A percentile compares a stretch with the other conserved stretches of the same genome.
These are phyloP conservation scores for Urochloa ruziziensis DNA, from an alignment of 176 grass and related monocot genomes.

Conservation along the genomic window DNA sequence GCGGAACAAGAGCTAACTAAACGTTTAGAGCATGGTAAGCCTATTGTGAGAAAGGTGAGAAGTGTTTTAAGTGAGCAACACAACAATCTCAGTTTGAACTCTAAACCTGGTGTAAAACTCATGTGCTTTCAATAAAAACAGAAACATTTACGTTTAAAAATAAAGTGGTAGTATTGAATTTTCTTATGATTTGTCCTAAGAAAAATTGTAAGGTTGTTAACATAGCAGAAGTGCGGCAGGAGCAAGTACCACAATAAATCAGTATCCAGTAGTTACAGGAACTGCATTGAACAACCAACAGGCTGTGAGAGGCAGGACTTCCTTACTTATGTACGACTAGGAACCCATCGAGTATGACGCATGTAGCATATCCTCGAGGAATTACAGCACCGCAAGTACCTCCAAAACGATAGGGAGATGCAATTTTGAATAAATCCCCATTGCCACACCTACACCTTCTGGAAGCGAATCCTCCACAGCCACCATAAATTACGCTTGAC, in stretches of 20 bases:
- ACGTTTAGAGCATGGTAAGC: neutral
- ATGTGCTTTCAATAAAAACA: no score
- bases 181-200: neutral
- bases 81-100: neutral
- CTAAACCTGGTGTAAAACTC: no score
- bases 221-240: neutral
- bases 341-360: neutral
- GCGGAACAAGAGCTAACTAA: neutral
- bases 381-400: neutral
- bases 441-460: constrained; percentile 15
- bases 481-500: neutral
- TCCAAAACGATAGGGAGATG: neutral
- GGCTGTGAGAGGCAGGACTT: constrained; percentile 1
- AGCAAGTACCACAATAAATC: neutral
- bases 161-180: neutral
- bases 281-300: neutral
- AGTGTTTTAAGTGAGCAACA: neutral
- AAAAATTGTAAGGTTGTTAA: neutral
- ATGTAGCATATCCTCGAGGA: neutral
- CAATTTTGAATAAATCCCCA: neutral
- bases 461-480: neutral
- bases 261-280: neutral
- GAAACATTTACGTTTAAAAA: no score
- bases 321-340: neutral
- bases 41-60: neutral